Base-by-base conservation (phyloP, 495 filamentous ascomycete species). In the Trichoderma virens region DNA sequence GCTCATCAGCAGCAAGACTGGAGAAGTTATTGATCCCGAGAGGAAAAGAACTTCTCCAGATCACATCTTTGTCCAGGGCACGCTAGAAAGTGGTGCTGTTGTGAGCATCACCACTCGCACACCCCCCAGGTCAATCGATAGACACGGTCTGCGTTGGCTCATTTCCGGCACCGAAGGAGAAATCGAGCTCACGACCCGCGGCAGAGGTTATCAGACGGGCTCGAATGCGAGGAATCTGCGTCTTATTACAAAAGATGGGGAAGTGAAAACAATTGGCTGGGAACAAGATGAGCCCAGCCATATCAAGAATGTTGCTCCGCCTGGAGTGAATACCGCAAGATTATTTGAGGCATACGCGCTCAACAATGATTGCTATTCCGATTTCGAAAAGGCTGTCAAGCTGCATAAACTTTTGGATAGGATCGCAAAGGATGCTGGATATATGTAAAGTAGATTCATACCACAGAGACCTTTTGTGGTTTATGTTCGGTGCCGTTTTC, bases 81-180 rank as follows among this genome's bases (percentile, higher is more conserved):
- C 59, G 4, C 65, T 81, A 16, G 63, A 68, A 25, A 71, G 71
- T 13, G 78, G 75, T n/a, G 73, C 69, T 2, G 67, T 73, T 0
- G 69, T 75, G 9, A 74, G 75, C n/a, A 65, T 80, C 39, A 70
- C 68, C 56, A 72, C 74, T 35, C 76, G 74, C 18, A 68, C 69
- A 41, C 69, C 71, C 1, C 65, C 68, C 27, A 43, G 68, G 1
- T 68, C 74, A 11, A 69, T 73, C 32, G 73, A 76, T 59, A 66
- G 61, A 2, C 60, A 62, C 1, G 67, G 68, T 23, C 69, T 79
- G 27, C 61, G 70, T 13, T 83, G 79, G 81, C 67, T 71, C 27
- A 79, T 83, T 61, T 72, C 74, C 20, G 81, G 79, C 56, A 72
- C 73, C 1, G 73, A 79, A 47, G 79, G 81, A 9, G 75, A 80